Conservation (phyloP, 1,284 basidiomycete genomes). For the Sporisorium exsertum region DNA sequence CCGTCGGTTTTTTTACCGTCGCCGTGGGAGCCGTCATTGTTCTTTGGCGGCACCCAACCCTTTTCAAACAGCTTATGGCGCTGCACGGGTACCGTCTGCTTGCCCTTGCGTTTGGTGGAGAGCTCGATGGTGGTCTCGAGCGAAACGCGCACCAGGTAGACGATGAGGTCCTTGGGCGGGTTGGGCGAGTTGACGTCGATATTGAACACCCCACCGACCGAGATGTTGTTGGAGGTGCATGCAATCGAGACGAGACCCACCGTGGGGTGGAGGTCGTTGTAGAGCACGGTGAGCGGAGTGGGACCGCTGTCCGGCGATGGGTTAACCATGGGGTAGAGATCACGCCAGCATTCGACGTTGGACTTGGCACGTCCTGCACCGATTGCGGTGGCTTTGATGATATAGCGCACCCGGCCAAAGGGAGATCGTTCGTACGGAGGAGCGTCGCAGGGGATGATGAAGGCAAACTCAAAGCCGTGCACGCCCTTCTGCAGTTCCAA, state of each 20-base stretch:
- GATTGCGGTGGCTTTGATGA: slow-evolving; percentile 67
- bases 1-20: slow-evolving; percentile 64
- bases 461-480: slow-evolving; percentile 69
- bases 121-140: slow-evolving; percentile 67
- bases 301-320: slow-evolving; percentile 65
- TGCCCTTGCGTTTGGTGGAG: slow-evolving; percentile 56
- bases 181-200: slow-evolving; percentile 67
- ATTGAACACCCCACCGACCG: slow-evolving; percentile 68
- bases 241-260: slow-evolving; percentile 66
- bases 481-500: slow-evolving; percentile 66
- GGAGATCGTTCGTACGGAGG: slow-evolving; percentile 67
- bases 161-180: slow-evolving; percentile 64
- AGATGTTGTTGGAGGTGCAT: slow-evolving; percentile 68
- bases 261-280: slow-evolving; percentile 68
- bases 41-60: slow-evolving; percentile 64
- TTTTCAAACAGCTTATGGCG: slow-evolving; percentile 66
- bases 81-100: slow-evolving; percentile 63
- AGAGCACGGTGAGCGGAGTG: slow-evolving; percentile 66
- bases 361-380: slow-evolving; percentile 65
- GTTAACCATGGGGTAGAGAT: slow-evolving; percentile 68
- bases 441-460: slow-evolving; percentile 65
- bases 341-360: slow-evolving; percentile 66
- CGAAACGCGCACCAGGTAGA: slow-evolving; percentile 66
- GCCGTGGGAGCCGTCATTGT: slow-evolving; percentile 57
- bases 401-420: slow-evolving; percentile 65